phyloP scores from a whole-genome alignment of 176 grass and related monocot genomes.

The Eragrostis curvula region DNA sequence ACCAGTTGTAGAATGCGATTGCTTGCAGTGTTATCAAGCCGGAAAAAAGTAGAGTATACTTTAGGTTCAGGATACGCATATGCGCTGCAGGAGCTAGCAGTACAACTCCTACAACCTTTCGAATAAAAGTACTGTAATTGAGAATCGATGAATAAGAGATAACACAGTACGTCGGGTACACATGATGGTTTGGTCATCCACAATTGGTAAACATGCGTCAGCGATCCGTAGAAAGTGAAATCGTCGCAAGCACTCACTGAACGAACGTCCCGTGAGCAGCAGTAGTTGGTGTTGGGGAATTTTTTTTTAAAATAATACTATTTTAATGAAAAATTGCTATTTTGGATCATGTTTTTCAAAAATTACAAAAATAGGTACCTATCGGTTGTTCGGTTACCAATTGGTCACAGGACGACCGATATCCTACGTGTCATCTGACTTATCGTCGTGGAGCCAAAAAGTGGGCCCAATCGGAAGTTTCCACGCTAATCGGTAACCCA shows the following conservation, averaged over 20 bases:
- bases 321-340: not conserved
- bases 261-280: conserved; percentile 2
- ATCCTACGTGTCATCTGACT: too few species aligned
- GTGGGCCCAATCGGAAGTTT: too few species aligned
- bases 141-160: not conserved
- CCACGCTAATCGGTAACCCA: too few species aligned
- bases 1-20: not conserved
- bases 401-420: too few species aligned
- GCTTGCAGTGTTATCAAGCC: not conserved
- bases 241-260: not conserved
- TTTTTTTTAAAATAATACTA: not conserved
- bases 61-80: not conserved
- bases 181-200: not conserved
- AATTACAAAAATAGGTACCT: too few species aligned
- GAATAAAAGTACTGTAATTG: not conserved
- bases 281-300: not conserved
- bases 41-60: not conserved
- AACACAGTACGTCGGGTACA: not conserved
- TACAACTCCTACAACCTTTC: not conserved
- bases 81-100: too few species aligned
- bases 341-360: too few species aligned
- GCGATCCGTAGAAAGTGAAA: not conserved
- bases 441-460: too few species aligned
- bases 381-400: too few species aligned
- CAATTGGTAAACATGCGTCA: not conserved